phyloP scores from a whole-genome alignment of 257 asterid species.

The Mitragyna speciosa region DNA sequence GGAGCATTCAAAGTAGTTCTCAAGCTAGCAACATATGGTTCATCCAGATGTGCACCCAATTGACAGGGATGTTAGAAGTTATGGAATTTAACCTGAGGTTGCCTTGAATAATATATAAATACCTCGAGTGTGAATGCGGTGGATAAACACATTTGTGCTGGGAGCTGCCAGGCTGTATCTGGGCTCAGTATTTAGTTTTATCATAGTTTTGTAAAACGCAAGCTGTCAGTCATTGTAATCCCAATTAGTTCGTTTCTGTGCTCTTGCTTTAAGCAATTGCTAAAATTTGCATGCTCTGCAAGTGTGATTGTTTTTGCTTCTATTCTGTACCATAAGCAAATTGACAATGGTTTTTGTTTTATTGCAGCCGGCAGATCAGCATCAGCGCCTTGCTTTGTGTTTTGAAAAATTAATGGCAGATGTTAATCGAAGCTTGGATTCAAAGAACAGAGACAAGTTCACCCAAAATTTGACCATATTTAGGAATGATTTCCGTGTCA shows the following conservation, averaged over 20 bases:
- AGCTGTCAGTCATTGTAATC: no score
- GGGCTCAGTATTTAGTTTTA: no score
- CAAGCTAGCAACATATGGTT: not conserved
- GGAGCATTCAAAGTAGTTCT: not conserved
- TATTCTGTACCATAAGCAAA: not conserved
- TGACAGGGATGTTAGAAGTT: no score
- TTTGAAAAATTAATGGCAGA: constrained; percentile 88
- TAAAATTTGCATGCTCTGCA: constrained; percentile 5
- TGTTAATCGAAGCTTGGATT: constrained; percentile 76
- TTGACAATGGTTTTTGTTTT: not conserved
- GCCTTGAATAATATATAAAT: not conserved
- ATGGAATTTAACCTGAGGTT: not conserved
- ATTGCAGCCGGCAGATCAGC: constrained; percentile 84
- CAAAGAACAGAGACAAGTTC: constrained; percentile 93
- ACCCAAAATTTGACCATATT: constrained; percentile 79
- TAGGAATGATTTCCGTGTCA: constrained; percentile 83
- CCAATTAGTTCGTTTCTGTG: not conserved
- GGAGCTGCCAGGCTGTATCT: not conserved
- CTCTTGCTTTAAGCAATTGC: not conserved
- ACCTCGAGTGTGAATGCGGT: not conserved
- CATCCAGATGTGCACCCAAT: not conserved
- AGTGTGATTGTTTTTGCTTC: not conserved
- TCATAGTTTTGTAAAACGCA: no score
- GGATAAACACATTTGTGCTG: not conserved
- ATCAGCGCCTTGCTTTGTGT: constrained; percentile 75